Evolutionary conservation across 306 rosid genomes (phyloP), one percentile per base, ranked within the genome.

Genomic region (Canavalia gladiata): DNA sequence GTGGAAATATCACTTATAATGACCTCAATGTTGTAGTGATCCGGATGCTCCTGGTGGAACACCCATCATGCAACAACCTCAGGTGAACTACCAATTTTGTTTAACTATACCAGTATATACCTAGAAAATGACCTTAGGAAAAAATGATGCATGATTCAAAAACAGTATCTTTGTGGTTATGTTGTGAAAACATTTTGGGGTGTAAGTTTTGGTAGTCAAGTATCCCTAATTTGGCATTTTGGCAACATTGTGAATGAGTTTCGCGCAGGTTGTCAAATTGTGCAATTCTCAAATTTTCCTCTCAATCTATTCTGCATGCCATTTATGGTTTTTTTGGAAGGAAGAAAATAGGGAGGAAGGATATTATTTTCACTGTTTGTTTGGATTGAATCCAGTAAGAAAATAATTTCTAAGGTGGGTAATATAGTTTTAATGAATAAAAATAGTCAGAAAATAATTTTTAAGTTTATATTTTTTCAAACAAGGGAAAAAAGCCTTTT

Each of bases 61-160:
- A 28, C 99, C 98, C 74, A 87, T 96, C 74, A 93, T 96, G 98
- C 99, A 96, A 90, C 99, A 93, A 90, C 52, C 91, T 74, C 91
- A 86, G 97, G 99, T 96, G 82, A 80, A 64, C 64, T 60, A 51
- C 64, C 42, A 43, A n/a, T 77, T 64, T 74, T 81, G 57, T 37
- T 52, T 81, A 68, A 35, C 18, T 7, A 30, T 41, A 11, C 49
- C 30, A 34, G n/a, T 78, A 56, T 80, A 65, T 71, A 43, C 64
- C 35, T 30, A 18, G 59, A 68, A 51, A 46, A 70, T 54, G 49
- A 54, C 49, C 41, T 67, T 39, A 34, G 31, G 10, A 7, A 9
- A 31, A 58, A 68, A 5, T 52, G 10, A 66, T 58, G 70, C 65
- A 25, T 58, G 71, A 83, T 74, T 52, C 30, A 30, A 60, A 50